Conservation (phyloP, 805 yeast genomes). For the Vanderwaltozyma verrucispora region DNA sequence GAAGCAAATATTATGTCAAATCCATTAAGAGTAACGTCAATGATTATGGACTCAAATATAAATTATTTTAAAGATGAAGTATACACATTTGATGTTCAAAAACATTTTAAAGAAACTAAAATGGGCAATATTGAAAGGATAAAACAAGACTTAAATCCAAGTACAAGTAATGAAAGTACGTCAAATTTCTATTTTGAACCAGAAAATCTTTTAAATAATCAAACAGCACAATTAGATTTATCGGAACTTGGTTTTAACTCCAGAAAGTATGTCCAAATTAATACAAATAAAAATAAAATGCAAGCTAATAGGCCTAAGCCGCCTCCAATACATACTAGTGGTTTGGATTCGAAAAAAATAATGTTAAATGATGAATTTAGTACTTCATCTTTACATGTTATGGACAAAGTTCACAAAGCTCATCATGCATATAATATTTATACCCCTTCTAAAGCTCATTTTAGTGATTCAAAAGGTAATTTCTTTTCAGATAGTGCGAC, state of each 20-base stretch:
- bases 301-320: not conserved
- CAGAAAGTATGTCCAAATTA: not conserved
- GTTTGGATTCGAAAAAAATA: not conserved
- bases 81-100: slow-evolving; percentile 2
- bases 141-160: not conserved
- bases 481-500: not conserved
- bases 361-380: not conserved
- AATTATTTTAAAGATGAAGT: slow-evolving; percentile 3
- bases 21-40: slow-evolving; percentile 1
- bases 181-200: not conserved
- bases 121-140: not conserved
- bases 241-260: not conserved
- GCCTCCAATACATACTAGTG: not conserved
- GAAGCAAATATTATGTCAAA: not conserved
- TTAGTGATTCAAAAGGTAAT: not conserved
- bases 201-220: too few relatives aligned
- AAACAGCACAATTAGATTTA: not conserved
- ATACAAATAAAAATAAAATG: not conserved
- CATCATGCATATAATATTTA: slow-evolving; percentile 2
- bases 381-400: not conserved
- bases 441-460: slow-evolving; percentile 2
- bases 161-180: not conserved
- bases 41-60: slow-evolving; percentile 2
- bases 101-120: not conserved
- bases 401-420: slow-evolving; percentile 2